These are phyloP conservation scores for Basipetospora chlamydospora DNA, from an alignment of 2,329 filamentous ascomycete species.

Conservation along the genomic window DNA sequence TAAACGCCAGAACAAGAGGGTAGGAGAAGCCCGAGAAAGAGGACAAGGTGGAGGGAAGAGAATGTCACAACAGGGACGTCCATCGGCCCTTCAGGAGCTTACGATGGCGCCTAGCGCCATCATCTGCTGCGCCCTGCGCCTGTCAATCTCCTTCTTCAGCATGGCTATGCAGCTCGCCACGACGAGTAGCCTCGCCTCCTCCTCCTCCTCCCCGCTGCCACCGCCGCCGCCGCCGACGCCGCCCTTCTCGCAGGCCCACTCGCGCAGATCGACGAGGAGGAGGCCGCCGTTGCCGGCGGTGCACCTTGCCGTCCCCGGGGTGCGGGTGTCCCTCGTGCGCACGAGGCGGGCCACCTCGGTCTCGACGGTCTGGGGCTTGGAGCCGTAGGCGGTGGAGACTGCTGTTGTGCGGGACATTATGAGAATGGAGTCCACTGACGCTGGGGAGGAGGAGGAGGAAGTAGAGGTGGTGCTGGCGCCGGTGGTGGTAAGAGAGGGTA, in stretches of 20 bases:
- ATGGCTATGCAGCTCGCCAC: slow-evolving; percentile 44
- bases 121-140: slow-evolving; percentile 36
- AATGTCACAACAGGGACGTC: no score
- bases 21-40: no score
- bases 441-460: no score
- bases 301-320: slow-evolving; percentile 19
- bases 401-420: slow-evolving; percentile 33
- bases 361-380: slow-evolving; percentile 12
- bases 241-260: slow-evolving; percentile 19
- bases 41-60: no score
- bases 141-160: slow-evolving; percentile 52
- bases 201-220: no score
- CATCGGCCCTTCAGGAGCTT: no score
- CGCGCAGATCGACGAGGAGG: slow-evolving; percentile 26
- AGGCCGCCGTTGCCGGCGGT: slow-evolving; percentile 36
- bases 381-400: slow-evolving; percentile 10
- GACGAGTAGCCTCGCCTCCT: slow-evolving; percentile 22
- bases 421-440: slow-evolving; percentile 31
- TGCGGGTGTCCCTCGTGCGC: slow-evolving; percentile 24
- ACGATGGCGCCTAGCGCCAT: slow-evolving; percentile 24
- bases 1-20: neutral
- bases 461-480: no score
- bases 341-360: slow-evolving; percentile 26
- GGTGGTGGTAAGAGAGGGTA: no score
- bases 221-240: no score